phyloP scores from a whole-genome alignment of 2,329 filamentous ascomycete species.

The Aspergillus fumigatiaffinis region DNA sequence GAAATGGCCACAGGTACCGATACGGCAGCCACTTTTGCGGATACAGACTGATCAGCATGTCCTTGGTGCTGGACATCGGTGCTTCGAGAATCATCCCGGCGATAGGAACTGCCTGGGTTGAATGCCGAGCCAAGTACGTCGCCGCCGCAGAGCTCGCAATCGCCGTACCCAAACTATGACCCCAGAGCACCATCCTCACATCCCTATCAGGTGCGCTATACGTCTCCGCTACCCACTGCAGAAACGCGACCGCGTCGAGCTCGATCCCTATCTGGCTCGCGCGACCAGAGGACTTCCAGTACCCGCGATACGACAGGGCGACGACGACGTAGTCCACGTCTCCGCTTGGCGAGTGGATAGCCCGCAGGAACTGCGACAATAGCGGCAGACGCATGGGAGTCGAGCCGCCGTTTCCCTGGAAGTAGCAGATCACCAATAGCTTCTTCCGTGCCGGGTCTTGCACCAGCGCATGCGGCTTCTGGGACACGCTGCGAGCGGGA shows the following conservation, averaged over 20 bases:
- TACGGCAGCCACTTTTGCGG: constrained; percentile 79
- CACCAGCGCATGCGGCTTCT: constrained; percentile 32
- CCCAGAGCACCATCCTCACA: constrained; percentile 61
- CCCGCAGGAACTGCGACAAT: constrained; percentile 44
- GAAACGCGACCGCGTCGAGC: constrained; percentile 61
- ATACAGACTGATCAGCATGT: constrained; percentile 69
- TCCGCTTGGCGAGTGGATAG: constrained; percentile 9
- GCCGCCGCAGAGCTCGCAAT: constrained; percentile 62
- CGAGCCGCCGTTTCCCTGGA: constrained; percentile 32
- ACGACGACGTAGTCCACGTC: constrained; percentile 37
- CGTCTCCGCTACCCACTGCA: constrained; percentile 56
- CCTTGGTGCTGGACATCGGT: constrained; percentile 66
- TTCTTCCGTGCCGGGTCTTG: not conserved
- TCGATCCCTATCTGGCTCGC: constrained; percentile 68
- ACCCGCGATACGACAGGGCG: constrained; percentile 62
- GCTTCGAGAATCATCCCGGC: constrained; percentile 66
- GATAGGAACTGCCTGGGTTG: constrained; percentile 21
- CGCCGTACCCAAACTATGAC: constrained; percentile 71
- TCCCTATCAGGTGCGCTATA: constrained; percentile 23
- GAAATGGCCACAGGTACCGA: constrained; percentile 67
- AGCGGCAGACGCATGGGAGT: constrained; percentile 35
- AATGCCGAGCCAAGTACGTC: constrained; percentile 29
- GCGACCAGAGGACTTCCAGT: constrained; percentile 71
- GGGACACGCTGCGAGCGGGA: not conserved
- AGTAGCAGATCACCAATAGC: constrained; percentile 28